phyloP scores from a whole-genome alignment of 805 yeast species.

The Candida ovalis region DNA sequence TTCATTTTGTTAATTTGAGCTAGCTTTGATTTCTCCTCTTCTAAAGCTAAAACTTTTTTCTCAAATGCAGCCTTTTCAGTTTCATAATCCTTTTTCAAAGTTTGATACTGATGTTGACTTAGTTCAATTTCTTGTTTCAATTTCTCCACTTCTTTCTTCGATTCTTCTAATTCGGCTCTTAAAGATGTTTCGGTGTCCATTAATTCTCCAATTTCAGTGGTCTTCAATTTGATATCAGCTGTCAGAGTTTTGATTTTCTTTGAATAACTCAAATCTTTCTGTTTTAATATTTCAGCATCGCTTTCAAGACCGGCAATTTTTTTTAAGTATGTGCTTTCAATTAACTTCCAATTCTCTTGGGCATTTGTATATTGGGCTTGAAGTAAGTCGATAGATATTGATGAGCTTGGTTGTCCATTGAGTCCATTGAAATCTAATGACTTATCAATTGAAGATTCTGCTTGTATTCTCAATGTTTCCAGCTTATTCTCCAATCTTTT shows the following conservation, averaged over 20 bases:
- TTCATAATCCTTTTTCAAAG: slow-evolving; percentile 29
- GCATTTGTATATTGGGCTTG: slow-evolving; percentile 73
- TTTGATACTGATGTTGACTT: slow-evolving; percentile 23
- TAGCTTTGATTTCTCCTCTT: slow-evolving; percentile 26
- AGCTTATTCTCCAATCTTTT: slow-evolving; percentile 62
- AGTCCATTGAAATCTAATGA: slow-evolving; percentile 1
- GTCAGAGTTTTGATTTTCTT: slow-evolving; percentile 29
- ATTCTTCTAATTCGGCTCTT: slow-evolving; percentile 12
- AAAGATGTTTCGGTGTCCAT: slow-evolving; percentile 22
- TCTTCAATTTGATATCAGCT: slow-evolving; percentile 35
- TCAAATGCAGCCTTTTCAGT: slow-evolving; percentile 24
- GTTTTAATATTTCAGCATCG: slow-evolving; percentile 38
- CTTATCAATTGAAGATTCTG: slow-evolving; percentile 41
- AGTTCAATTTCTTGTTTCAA: slow-evolving; percentile 15
- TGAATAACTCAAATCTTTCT: slow-evolving; percentile 26
- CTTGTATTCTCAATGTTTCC: slow-evolving; percentile 61
- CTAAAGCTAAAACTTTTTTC: slow-evolving; percentile 22
- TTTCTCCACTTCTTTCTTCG: slow-evolving; percentile 19
- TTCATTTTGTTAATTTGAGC: slow-evolving; percentile 14
- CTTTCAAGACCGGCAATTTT: slow-evolving; percentile 43
- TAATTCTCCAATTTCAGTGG: slow-evolving; percentile 24
- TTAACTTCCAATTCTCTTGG: slow-evolving; percentile 76
- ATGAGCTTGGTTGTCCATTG: slow-evolving; percentile 5
- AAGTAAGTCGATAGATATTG: slow-evolving; percentile 38
- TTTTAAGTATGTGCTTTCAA: slow-evolving; percentile 61